A percentile compares a stretch with the other conserved stretches of the same genome.
Conservation (phyloP, 106 monocot genomes). For the Dendrobium chrysotoxum region DNA sequence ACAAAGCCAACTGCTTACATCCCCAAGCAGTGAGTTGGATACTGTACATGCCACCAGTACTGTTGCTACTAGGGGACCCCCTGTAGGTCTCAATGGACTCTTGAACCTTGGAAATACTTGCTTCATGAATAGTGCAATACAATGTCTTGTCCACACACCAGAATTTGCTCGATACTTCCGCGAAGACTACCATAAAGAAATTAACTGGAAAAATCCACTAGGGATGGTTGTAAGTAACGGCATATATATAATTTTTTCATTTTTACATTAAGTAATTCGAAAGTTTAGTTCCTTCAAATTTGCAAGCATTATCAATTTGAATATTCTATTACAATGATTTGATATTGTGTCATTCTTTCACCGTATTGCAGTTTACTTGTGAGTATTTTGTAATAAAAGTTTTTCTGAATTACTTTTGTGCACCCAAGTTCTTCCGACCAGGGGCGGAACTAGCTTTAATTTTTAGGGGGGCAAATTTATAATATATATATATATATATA, state of each 20-base stretch:
- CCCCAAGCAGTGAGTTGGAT: slow-evolving; percentile 58
- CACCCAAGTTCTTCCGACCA: neutral
- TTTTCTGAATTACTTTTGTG: neutral
- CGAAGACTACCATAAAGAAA: slow-evolving; percentile 92
- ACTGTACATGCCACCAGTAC: slow-evolving; percentile 42
- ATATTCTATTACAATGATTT: neutral
- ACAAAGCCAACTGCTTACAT: slow-evolving; percentile 50
- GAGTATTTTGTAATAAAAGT: neutral
- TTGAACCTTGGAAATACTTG: slow-evolving; percentile 99
- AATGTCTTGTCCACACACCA: slow-evolving; percentile 98
- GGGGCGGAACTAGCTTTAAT: no score
- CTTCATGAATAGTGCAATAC: slow-evolving; percentile 98
- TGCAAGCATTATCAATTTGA: neutral
- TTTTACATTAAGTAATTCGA: neutral
- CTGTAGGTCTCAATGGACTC: slow-evolving; percentile 81
- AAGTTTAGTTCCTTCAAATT: neutral
- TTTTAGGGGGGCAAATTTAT: no score
- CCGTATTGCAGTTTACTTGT: neutral
- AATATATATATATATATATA: no score
- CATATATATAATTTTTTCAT: neutral
- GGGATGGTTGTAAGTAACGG: slow-evolving; percentile 93
- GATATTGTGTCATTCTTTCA: neutral
- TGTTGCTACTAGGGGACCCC: slow-evolving; percentile 53
- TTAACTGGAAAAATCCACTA: slow-evolving; percentile 94
- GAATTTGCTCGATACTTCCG: slow-evolving; percentile 93